Conservation (phyloP, 108 stramenopile species). For the Skeletonema menzelii region DNA sequence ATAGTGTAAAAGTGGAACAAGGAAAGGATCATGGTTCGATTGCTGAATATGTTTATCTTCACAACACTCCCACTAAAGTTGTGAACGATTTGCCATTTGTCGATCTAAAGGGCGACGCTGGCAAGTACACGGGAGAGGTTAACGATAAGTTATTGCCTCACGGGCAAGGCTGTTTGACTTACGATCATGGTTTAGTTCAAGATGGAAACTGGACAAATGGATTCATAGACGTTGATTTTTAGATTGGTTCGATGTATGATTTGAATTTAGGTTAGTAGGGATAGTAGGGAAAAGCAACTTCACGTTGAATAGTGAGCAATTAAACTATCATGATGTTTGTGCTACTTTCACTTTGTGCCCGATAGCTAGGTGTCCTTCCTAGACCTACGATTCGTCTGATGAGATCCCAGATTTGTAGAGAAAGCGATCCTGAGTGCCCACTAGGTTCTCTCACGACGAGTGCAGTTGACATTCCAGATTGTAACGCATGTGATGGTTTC, state of each 20-base stretch:
- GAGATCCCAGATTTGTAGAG: conserved; percentile 44
- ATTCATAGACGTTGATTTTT: not conserved
- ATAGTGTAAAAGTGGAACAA: not conserved
- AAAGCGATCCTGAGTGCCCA: conserved; percentile 7
- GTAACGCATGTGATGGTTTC: conserved; percentile 28
- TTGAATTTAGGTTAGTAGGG: not conserved
- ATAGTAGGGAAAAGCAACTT: not conserved
- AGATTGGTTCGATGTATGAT: too few species aligned
- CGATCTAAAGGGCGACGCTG: conserved; percentile 36
- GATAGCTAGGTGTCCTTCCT: conserved; percentile 14
- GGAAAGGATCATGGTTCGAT: conserved; percentile 11
- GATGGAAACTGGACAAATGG: conserved; percentile 35
- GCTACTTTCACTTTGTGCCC: conserved; percentile 8
- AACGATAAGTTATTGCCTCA: conserved; percentile 39
- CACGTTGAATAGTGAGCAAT: not conserved
- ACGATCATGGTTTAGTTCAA: conserved; percentile 39
- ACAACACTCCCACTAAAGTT: conserved; percentile 13
- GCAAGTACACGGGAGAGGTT: conserved; percentile 43
- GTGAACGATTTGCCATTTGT: conserved; percentile 44
- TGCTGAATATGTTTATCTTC: conserved; percentile 29
- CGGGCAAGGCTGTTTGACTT: conserved; percentile 29
- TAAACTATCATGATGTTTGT: conserved; percentile 48
- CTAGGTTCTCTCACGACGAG: conserved; percentile 31
- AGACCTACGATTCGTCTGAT: conserved; percentile 39
- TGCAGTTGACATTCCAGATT: conserved; percentile 42